Evolutionary conservation across 2,329 filamentous ascomycete genomes (phyloP).

Genomic region (Fusarium xylarioides): DNA sequence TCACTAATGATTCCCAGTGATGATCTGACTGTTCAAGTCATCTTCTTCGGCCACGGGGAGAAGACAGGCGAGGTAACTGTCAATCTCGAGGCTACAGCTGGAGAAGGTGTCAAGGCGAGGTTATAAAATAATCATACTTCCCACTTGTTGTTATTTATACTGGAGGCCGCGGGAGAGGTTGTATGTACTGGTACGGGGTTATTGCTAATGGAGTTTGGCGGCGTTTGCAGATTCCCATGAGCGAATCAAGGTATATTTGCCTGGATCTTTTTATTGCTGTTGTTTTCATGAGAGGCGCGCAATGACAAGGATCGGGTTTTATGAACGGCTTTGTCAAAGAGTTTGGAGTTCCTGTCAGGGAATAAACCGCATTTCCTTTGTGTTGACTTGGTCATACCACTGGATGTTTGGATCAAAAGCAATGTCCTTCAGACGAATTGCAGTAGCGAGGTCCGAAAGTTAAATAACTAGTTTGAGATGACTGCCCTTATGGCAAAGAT

Average conservation of each 20-base stretch:
- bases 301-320: not conserved
- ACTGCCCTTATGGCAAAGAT: not conserved
- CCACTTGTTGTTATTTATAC: not conserved
- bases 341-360: not conserved
- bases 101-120: slow-evolving; percentile 51
- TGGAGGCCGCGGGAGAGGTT: not conserved
- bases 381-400: not conserved
- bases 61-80: slow-evolving; percentile 81
- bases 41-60: slow-evolving; percentile 91
- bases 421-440: too few species aligned
- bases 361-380: not conserved
- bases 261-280: slow-evolving; percentile 1
- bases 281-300: slow-evolving; percentile 11
- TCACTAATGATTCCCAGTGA: slow-evolving; percentile 65
- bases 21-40: slow-evolving; percentile 95
- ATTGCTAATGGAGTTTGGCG: slow-evolving; percentile 32
- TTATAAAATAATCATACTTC: slow-evolving; percentile 43
- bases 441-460: not conserved
- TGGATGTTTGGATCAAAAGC: not conserved
- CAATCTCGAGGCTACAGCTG: slow-evolving; percentile 86
- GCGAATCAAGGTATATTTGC: slow-evolving; percentile 10
- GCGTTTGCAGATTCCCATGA: slow-evolving; percentile 31
- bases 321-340: not conserved
- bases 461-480: not conserved
- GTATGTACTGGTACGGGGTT: not conserved